Evolutionary conservation across 164 flowering plant species (phyloP).

Genomic region (Malania oleifera): DNA sequence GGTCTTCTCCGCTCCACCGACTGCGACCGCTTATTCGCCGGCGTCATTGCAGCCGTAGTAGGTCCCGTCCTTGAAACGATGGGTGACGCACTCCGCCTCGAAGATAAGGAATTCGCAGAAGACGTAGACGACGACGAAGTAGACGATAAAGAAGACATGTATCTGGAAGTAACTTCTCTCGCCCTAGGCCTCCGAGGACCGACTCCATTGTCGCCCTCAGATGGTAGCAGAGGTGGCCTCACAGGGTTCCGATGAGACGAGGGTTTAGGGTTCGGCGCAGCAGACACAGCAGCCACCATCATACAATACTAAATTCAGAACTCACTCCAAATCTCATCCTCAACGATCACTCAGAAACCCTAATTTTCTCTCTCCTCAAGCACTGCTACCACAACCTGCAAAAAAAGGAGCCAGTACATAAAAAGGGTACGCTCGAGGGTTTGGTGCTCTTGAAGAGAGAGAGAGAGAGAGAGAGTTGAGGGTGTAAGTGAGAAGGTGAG

Average conservation of each 20-base stretch:
- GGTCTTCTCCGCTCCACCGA: conserved; percentile 46
- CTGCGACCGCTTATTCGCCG: conserved; percentile 37
- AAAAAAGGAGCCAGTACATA: background rate
- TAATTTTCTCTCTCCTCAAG: background rate
- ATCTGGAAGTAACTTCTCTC: conserved; percentile 50
- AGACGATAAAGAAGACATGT: conserved; percentile 33
- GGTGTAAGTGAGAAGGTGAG: background rate
- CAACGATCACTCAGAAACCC: conserved; percentile 17
- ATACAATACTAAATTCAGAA: background rate
- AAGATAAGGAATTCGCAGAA: conserved; percentile 8
- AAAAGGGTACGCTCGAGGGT: background rate
- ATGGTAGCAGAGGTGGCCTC: conserved; percentile 41
- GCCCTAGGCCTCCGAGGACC: conserved; percentile 31
- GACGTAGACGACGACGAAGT: conserved; percentile 16
- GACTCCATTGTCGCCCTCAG: conserved; percentile 36
- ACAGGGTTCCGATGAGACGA: conserved; percentile 18
- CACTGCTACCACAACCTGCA: conserved; percentile 1
- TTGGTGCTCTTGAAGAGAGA: background rate
- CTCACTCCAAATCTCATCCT: conserved; percentile 17
- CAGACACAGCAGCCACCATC: conserved; percentile 46
- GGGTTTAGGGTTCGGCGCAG: conserved; percentile 27
- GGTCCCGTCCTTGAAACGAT: conserved; percentile 24
- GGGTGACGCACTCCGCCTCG: conserved; percentile 40
- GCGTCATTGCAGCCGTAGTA: conserved; percentile 13
- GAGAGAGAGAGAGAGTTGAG: background rate